Base-by-base conservation (phyloP, 176 grass and related monocot genomes). In the Carex myosuroides region DNA sequence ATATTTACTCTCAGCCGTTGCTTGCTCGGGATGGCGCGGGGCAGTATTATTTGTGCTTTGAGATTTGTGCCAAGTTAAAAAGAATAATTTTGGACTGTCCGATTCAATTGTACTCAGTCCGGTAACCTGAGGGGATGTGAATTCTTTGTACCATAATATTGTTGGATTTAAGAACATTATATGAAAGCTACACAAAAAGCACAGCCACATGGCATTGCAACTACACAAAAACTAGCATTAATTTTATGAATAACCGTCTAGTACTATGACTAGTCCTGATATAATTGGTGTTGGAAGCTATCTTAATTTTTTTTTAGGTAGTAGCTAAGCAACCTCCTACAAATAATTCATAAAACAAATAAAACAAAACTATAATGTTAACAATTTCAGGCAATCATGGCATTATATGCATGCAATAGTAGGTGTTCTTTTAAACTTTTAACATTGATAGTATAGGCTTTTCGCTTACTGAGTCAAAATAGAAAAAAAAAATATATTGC, bases 361-460 rank as follows among this genome's bases (percentile, higher is more conserved):
- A 41, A 70, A n/a, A 39, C 62, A 74, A 52, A 52, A 74, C n/a
- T 22, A 52, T 13, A 44, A 74, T 50, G 10, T 52, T 52, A 0
- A 0, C 44, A 50, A 74, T 75, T 75, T 75, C 11, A 54, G 29
- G 29, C 8, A 53, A 29, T 52, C 71, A 53, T 73, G 35, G 4
- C 70, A 53, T 74, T 75, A 30, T 22, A 75, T 75, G 73, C 50
- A 57, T 56, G 48, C 22, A 78, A 32, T 33, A 78, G 53, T 78
- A 77, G 13, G 52, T 6, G 12, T 5, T 22, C 48, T 29, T 29
- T 77, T 56, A 3, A 73, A 77, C 46, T 54, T 75, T 75, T 7
- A 54, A 75, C 32, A 69, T 69, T 41, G 14, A 29, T 76, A 48
- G 66, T 73, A 76, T 73, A 76, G 71, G 71, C 48, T 76, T 76